phyloP scores from a whole-genome alignment of 352 stramenopile genomes.

The Peronospora destructor region DNA sequence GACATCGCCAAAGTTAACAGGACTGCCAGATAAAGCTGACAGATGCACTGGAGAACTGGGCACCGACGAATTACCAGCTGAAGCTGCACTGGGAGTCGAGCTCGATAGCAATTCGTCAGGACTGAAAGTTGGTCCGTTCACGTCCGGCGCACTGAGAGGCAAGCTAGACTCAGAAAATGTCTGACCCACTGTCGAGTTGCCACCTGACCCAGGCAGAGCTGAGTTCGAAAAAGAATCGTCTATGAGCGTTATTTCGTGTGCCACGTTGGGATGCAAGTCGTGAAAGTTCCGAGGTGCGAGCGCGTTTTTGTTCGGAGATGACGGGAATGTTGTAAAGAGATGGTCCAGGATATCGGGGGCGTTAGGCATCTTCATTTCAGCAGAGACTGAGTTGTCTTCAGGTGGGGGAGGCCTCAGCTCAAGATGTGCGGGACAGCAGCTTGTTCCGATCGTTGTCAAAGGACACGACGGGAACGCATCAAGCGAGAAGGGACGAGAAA shows the following conservation, averaged over 20 bases:
- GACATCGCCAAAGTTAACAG: neutral
- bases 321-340: constrained; percentile 17
- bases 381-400: constrained; percentile 1
- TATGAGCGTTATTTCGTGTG: neutral
- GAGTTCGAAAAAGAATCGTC: constrained; percentile 6
- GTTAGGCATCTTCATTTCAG: constrained; percentile 8
- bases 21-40: neutral
- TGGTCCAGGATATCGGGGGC: constrained; percentile 20
- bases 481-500: constrained; percentile 24
- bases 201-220: constrained; percentile 2
- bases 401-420: constrained; percentile 28
- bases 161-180: constrained; percentile 13
- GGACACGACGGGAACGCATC: constrained; percentile 26
- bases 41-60: neutral
- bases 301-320: neutral
- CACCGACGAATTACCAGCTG: neutral
- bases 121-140: constrained; percentile 2
- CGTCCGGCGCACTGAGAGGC: constrained; percentile 7
- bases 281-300: constrained; percentile 3
- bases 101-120: constrained; percentile 1
- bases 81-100: constrained; percentile 2
- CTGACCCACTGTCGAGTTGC: constrained; percentile 3
- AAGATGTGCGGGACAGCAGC: constrained; percentile 31
- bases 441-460: constrained; percentile 26
- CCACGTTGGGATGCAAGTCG: neutral